These are phyloP conservation scores for Phytopythium vexans DNA, from an alignment of 352 stramenopile genomes.

Conservation along the genomic window DNA sequence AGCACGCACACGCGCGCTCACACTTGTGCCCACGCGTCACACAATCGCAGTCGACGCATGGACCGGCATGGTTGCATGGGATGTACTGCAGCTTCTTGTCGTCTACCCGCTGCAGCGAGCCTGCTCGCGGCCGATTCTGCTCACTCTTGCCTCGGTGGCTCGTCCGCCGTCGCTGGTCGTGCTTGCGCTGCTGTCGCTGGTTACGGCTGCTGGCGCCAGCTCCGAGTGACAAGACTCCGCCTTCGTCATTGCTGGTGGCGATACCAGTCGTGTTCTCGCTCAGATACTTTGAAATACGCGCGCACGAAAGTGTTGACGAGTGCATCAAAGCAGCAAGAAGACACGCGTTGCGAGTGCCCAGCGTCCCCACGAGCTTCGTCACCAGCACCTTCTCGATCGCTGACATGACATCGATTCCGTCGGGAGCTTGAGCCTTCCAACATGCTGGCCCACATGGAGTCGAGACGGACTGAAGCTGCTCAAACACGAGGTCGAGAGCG, in stretches of 20 bases:
- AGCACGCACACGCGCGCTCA: slow-evolving; percentile 57
- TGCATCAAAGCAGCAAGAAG: slow-evolving; percentile 38
- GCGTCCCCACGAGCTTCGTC: slow-evolving; percentile 36
- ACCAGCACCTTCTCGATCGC: slow-evolving; percentile 39
- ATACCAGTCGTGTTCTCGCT: slow-evolving; percentile 1
- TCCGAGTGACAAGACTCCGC: slow-evolving; percentile 5
- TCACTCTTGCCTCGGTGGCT: background rate
- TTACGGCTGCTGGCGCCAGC: background rate
- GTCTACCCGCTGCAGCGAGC: too few species aligned
- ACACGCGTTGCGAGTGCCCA: slow-evolving; percentile 39
- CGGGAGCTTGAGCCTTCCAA: slow-evolving; percentile 21
- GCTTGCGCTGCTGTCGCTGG: slow-evolving; percentile 4
- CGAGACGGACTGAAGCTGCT: slow-evolving; percentile 17
- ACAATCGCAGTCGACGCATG: slow-evolving; percentile 23
- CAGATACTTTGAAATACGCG: slow-evolving; percentile 27
- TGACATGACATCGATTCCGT: slow-evolving; percentile 7
- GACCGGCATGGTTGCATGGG: too few species aligned
- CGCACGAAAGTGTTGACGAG: slow-evolving; percentile 29
- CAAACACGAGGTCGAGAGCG: slow-evolving; percentile 20
- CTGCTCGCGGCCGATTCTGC: too few species aligned
- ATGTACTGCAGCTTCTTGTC: too few species aligned
- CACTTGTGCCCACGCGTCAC: slow-evolving; percentile 49
- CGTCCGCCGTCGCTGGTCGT: slow-evolving; percentile 4
- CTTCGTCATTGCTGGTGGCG: slow-evolving; percentile 12
- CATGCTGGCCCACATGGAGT: slow-evolving; percentile 35